Evolutionary conservation across 208 protist species (phyloP).

Genomic region (Balamuthia mandrillaris): DNA sequence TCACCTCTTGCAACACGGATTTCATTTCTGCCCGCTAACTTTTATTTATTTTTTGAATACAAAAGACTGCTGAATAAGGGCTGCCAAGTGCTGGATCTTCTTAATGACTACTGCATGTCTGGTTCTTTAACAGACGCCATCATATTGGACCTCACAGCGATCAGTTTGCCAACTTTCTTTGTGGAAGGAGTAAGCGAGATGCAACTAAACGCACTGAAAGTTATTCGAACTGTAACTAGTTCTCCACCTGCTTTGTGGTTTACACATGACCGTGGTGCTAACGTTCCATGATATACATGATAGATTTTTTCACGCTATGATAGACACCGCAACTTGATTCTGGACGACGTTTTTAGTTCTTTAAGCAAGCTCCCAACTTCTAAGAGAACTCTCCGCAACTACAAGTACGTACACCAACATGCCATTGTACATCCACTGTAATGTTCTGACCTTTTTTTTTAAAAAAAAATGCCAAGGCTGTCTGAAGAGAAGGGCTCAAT

Average conservation of each 20-base stretch:
- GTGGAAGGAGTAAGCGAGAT: slow-evolving; percentile 28
- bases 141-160: slow-evolving; percentile 8
- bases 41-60: no score
- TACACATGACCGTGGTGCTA: no score
- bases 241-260: neutral
- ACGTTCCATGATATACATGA: no score
- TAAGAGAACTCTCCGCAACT: neutral
- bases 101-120: neutral
- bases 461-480: neutral
- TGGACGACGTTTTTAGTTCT: slow-evolving; percentile 31
- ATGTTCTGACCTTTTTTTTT: no score
- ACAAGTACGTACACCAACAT: neutral
- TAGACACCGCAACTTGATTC: slow-evolving; percentile 20
- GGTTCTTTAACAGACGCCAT: slow-evolving; percentile 22
- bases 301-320: slow-evolving; percentile 37
- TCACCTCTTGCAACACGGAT: no score
- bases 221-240: slow-evolving; percentile 5
- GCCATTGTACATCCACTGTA: no score
- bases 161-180: slow-evolving; percentile 16
- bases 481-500: slow-evolving; percentile 24
- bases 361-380: slow-evolving; percentile 25
- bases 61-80: neutral
- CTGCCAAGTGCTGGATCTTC: neutral
- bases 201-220: slow-evolving; percentile 19
- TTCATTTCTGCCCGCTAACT: no score